Evolutionary conservation across 495 filamentous ascomycete genomes (phyloP).

Genomic region (Penicillium samsonianum): DNA sequence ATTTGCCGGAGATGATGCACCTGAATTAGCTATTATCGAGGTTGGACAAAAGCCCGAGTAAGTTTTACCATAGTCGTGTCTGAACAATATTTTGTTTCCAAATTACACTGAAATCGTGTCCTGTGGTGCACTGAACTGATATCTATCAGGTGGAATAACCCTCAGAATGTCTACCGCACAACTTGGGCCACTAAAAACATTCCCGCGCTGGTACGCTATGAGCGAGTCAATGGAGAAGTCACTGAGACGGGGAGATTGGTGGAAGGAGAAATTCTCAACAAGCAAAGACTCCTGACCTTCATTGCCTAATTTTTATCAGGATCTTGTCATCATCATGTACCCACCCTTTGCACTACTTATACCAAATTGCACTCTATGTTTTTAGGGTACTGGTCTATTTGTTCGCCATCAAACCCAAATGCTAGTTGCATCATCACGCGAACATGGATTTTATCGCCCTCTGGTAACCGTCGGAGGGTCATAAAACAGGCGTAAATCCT

Average conservation of each 20-base stretch:
- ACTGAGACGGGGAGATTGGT: slow-evolving; percentile 29
- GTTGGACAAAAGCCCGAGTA: slow-evolving; percentile 36
- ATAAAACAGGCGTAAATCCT: background rate
- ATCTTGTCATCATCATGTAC: background rate
- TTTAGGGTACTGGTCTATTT: background rate
- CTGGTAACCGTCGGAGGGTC: background rate
- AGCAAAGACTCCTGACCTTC: slow-evolving; percentile 21
- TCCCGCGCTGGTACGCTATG: slow-evolving; percentile 33
- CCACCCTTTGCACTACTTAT: background rate
- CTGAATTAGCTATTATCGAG: slow-evolving; percentile 25
- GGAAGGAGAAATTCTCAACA: slow-evolving; percentile 34
- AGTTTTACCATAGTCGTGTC: slow-evolving; percentile 7
- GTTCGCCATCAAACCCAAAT: background rate
- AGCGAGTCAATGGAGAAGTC: slow-evolving; percentile 29
- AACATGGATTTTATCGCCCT: background rate
- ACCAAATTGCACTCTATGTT: background rate
- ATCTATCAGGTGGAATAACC: slow-evolving; percentile 31
- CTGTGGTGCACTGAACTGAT: background rate
- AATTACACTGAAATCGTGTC: background rate
- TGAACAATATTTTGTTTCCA: background rate
- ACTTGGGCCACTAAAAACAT: slow-evolving; percentile 29
- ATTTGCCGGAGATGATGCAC: slow-evolving; percentile 22
- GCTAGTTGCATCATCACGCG: background rate
- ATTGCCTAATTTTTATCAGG: background rate
- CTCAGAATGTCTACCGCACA: slow-evolving; percentile 31